phyloP scores from a whole-genome alignment of 1,139 yeast species.

The Kluyveromyces sp. region DNA sequence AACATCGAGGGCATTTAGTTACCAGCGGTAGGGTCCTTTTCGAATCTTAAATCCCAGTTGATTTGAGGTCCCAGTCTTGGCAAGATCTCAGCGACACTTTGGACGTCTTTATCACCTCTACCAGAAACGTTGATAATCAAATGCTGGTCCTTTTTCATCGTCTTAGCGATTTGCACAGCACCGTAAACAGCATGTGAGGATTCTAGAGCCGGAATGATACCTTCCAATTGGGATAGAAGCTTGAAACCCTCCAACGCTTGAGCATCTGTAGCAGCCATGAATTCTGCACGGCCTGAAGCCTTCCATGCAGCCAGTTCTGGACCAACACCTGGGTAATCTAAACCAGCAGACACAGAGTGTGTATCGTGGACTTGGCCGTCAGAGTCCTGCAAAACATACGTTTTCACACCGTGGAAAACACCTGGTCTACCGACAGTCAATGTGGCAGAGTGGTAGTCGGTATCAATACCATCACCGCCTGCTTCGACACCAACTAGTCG shows the following conservation, averaged over 20 bases:
- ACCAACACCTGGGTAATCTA: conserved; percentile 98
- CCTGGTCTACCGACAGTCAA: conserved; percentile 90
- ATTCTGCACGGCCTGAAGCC: conserved; percentile 83
- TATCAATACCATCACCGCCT: conserved; percentile 94
- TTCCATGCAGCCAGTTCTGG: conserved; percentile 98
- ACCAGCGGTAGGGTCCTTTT: conserved; percentile 33
- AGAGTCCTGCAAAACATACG: conserved; percentile 78
- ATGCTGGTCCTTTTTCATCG: conserved; percentile 70
- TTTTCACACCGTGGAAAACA: conserved; percentile 96
- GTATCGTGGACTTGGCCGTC: conserved; percentile 98
- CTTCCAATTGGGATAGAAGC: conserved; percentile 84
- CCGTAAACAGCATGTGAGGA: conserved; percentile 94
- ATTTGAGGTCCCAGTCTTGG: conserved; percentile 85
- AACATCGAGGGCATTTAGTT: conserved; percentile 2
- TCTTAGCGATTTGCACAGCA: conserved; percentile 82
- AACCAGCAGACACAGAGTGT: conserved; percentile 96
- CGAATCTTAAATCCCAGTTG: conserved; percentile 94
- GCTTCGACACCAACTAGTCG: conserved; percentile 93
- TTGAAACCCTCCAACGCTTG: conserved; percentile 89
- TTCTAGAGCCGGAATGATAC: conserved; percentile 97
- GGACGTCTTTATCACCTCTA: conserved; percentile 98
- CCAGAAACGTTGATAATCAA: conserved; percentile 88
- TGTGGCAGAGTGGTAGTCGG: conserved; percentile 86
- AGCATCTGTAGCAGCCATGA: conserved; percentile 88
- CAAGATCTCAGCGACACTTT: conserved; percentile 89